A percentile compares a stretch with the other conserved stretches of the same genome.
phyloP scores from a whole-genome alignment of 169 alveolate genomes.

The Ichthyophthirius multifiliis region DNA sequence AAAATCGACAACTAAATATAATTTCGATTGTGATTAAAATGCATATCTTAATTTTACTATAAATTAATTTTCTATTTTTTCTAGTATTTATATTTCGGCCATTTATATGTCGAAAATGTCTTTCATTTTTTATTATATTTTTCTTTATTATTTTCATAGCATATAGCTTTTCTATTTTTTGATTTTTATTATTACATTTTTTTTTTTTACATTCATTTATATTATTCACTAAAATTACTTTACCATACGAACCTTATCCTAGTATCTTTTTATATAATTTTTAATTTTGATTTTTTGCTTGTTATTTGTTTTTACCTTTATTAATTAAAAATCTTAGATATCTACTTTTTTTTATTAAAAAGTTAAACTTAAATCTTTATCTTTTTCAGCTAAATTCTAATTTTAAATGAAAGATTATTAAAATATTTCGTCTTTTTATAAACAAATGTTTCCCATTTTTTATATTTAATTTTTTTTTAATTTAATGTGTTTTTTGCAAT shows the following conservation, averaged over 20 bases:
- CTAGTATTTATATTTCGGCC: constrained; percentile 76
- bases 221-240: constrained; percentile 76
- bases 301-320: no score
- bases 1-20: constrained; percentile 76
- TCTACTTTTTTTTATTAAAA: no score
- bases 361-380: no score
- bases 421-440: no score
- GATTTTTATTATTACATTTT: neutral
- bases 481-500: no score
- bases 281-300: no score
- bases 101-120: constrained; percentile 34
- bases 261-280: no score
- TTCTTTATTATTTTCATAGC: constrained; percentile 40
- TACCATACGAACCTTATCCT: constrained; percentile 83
- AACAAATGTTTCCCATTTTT: no score
- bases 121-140: constrained; percentile 35
- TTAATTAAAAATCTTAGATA: no score
- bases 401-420: no score
- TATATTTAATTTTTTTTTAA: no score
- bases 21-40: constrained; percentile 65
- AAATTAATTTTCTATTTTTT: constrained; percentile 58
- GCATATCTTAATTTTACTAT: constrained; percentile 78
- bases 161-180: constrained; percentile 22
- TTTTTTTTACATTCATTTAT: constrained; percentile 25
- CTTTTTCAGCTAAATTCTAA: no score